Evolutionary conservation across 2,329 filamentous ascomycete genomes (phyloP), one percentile per base, ranked within the genome.

Genomic region (Aspergillus amoenus): DNA sequence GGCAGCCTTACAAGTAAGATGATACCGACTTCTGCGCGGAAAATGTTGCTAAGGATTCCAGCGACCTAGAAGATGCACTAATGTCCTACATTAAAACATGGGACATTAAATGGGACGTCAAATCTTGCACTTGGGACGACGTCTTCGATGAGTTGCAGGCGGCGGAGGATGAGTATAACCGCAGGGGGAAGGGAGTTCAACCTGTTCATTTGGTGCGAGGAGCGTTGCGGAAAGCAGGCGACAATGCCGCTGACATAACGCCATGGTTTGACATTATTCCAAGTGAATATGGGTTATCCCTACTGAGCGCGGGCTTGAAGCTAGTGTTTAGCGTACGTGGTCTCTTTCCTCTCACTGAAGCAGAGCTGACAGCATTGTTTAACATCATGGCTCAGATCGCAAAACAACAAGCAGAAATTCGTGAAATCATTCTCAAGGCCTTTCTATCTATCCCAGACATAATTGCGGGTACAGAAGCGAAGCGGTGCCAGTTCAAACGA

Each of bases 181-280:
- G 37, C 3, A n/a, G 18, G 22, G 51, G 22, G 5, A 21, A 7
- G 8, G 42, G 51, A 13, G 9, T 4, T 30, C 27, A 30, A 2
- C 15, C 17, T 6, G 2, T 2, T 2, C 15, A 46, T 18, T 1
- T 46, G 9, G 6, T 45, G 9, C 41, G 42, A 13, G 39, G 37
- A 39, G 18, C 15, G 8, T 6, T 43, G 15, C 50, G 51, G 5
- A 7, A 7, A 21, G 21, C 51, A 7, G 51, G 51, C 8, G 42
- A 46, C 18, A 37, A 46, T 22, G 18, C 51, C 3, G 41, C 17
- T 7, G 41, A 42, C 4, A 53, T 53, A 8, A 40, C 11, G 13
- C 51, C 51, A 9, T 53, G 51, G 51, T 18, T 44, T 8, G 51
- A 40, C 3, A 12, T 53, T 17, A 21, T 53, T 17, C 51, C 51